Percentiles rank a stretch among this genome's conserved stretches.
phyloP scores from a whole-genome alignment of 169 alveolate species.

The Blepharisma undulans region DNA sequence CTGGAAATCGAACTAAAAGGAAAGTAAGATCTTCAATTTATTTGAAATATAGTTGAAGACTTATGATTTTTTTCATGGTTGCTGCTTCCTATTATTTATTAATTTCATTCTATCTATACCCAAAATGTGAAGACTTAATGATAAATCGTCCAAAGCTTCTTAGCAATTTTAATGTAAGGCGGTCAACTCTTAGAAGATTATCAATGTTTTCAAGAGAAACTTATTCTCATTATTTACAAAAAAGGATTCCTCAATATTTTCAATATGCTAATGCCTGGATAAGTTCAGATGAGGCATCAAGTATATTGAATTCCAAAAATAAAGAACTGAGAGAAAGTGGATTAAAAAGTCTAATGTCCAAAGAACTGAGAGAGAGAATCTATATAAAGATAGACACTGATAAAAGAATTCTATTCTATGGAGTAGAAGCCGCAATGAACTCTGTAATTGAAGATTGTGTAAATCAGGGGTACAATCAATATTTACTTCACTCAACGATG shows the following conservation, averaged over 20 bases:
- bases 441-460: neutral
- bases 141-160: neutral
- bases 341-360: neutral
- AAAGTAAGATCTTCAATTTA: neutral
- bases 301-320: too few species aligned
- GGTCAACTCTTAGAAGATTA: neutral
- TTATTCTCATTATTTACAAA: neutral
- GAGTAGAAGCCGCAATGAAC: neutral
- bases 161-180: neutral
- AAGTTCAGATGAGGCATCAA: neutral
- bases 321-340: neutral
- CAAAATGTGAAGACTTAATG: neutral
- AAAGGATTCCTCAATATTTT: neutral
- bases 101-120: neutral
- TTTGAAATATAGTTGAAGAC: neutral
- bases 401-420: neutral
- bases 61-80: neutral
- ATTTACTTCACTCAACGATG: neutral
- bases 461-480: neutral
- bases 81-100: neutral
- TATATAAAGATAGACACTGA: neutral
- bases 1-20: neutral
- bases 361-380: neutral
- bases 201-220: neutral
- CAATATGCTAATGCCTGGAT: neutral